phyloP scores from a whole-genome alignment of 2,329 filamentous ascomycete species.

The Clonostachys rosea region DNA sequence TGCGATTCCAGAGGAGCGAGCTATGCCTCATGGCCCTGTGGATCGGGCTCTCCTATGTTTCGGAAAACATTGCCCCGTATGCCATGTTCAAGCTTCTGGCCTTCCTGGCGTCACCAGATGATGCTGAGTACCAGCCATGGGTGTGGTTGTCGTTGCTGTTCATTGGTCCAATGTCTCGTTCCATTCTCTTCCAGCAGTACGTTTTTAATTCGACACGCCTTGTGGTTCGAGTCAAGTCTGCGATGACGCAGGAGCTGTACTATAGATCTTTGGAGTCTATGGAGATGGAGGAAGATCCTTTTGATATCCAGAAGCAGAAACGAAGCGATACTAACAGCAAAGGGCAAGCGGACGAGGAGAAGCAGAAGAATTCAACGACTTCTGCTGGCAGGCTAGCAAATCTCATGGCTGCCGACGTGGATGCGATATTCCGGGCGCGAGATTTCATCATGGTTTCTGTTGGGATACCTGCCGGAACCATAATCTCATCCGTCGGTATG shows the following conservation, averaged over 20 bases:
- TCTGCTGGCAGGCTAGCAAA: constrained; percentile 49
- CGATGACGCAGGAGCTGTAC: constrained; percentile 54
- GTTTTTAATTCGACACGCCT: constrained; percentile 53
- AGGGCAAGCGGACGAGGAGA: constrained; percentile 15
- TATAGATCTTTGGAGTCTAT: constrained; percentile 49
- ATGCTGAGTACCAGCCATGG: constrained; percentile 39
- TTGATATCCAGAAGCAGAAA: constrained; percentile 17
- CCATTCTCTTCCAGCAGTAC: constrained; percentile 50
- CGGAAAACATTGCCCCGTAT: constrained; percentile 48
- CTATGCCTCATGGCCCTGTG: constrained; percentile 39
- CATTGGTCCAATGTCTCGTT: constrained; percentile 39
- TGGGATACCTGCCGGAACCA: constrained; percentile 40
- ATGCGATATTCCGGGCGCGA: constrained; percentile 45
- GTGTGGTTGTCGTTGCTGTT: constrained; percentile 52
- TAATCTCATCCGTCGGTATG: constrained; percentile 43
- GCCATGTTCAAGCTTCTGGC: constrained; percentile 48
- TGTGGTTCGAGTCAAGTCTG: constrained; percentile 50
- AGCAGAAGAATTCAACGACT: constrained; percentile 24
- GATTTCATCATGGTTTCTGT: constrained; percentile 42
- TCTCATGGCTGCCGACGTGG: constrained; percentile 54
- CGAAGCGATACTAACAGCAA: not conserved
- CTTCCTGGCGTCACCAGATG: constrained; percentile 41
- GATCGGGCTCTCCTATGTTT: constrained; percentile 24
- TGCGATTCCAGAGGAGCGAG: constrained; percentile 36
- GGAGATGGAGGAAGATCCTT: constrained; percentile 51